These are phyloP conservation scores for Liriodendron chinense DNA, from an alignment of 164 flowering plant species.

Conservation along the genomic window DNA sequence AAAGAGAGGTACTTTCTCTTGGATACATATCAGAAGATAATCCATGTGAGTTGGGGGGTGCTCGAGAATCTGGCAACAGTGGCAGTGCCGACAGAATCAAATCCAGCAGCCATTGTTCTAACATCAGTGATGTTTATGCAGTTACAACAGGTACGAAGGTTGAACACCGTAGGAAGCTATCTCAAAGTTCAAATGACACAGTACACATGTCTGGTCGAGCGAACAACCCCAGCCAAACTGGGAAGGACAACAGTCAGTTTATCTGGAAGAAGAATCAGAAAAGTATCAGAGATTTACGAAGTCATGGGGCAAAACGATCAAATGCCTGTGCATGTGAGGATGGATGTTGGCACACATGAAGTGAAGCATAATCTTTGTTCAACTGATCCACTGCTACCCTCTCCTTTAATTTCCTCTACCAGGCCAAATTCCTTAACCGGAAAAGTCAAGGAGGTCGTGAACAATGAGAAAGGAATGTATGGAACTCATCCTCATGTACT, in stretches of 20 bases:
- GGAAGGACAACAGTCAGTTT: slow-evolving; percentile 10
- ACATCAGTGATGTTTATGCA: slow-evolving; percentile 6
- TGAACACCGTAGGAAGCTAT: background rate
- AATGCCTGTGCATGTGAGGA: slow-evolving; percentile 5
- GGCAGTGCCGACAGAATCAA: background rate
- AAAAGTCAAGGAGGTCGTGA: background rate
- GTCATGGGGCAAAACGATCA: slow-evolving; percentile 9
- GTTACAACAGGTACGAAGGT: background rate
- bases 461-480: slow-evolving; percentile 8
- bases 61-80: background rate
- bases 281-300: slow-evolving; percentile 2
- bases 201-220: background rate
- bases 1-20: slow-evolving; percentile 1
- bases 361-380: slow-evolving; percentile 5
- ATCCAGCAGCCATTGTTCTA: background rate
- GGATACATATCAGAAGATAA: background rate
- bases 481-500: background rate
- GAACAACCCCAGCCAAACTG: background rate
- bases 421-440: background rate
- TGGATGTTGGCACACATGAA: slow-evolving; percentile 1
- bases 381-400: slow-evolving; percentile 5
- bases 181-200: slow-evolving; percentile 1
- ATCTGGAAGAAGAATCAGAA: slow-evolving; percentile 13
- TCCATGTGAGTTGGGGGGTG: background rate
- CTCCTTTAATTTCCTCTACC: slow-evolving; percentile 10